Base-by-base conservation (phyloP, 148 eudicot species). In the Amaranthus hypochondriacus region DNA sequence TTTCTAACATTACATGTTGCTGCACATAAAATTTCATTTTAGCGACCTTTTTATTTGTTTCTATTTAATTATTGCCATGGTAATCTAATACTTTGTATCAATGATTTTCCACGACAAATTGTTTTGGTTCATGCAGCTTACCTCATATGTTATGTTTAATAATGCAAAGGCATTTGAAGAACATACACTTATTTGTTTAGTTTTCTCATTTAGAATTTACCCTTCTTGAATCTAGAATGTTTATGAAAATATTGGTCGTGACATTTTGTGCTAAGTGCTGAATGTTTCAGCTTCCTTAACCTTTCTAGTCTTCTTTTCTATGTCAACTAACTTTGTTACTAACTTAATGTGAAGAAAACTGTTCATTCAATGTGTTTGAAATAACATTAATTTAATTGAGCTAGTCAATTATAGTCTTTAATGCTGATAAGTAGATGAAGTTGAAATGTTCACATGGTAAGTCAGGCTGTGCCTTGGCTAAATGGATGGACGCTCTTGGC, bases 1-100 rank as follows among this genome's bases (percentile, higher is more conserved):
- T 62, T 66, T 54, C 69, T 54, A 18, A 51, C 62, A 56, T 66
- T 70, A 51, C 57, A 44, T 65, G 68, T 39, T 42, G 48, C 66
- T 62, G 69, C 68, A 71, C 52, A 48, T 39, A 50, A 62, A 62
- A 48, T 15, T 55, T 47, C 2, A 56, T 68, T 67, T 4, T 62
- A 13, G 39, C 57, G 48, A 39, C 58, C 49, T 21, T 66, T 69
- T 50, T 13, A 14, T 71, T 70, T 9, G 18, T 42, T n/a, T 49
- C 42, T 53, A 2, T 49, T 47, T 49, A 15, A 0, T 18, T 3
- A 7, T n/a, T 66, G 52, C 10, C 48, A 4, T 3, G 7, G 42
- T n/a, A 5, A 28, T 28, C 2, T 28, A 28, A 28, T 28, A 28
- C 39, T 28, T 28, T 28, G 39, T 28, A 28, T 28, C 39, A 28